phyloP scores from a whole-genome alignment of 768 basidiomycete species.

The Collybia nuda region DNA sequence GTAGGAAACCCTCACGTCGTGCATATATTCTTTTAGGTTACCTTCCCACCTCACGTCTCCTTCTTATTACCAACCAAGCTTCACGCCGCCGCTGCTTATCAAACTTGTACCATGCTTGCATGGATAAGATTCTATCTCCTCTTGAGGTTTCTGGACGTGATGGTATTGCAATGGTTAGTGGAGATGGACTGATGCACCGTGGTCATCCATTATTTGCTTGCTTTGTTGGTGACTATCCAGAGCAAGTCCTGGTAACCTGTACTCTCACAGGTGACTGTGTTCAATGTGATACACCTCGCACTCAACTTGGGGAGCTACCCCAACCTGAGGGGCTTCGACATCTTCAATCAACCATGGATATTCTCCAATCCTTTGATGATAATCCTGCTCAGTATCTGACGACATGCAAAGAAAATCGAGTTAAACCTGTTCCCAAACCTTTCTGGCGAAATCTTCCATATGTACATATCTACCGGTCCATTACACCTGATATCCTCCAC shows the following conservation, averaged over 20 bases:
- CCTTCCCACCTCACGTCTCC: constrained; percentile 34
- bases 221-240: constrained; percentile 40
- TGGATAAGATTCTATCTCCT: constrained; percentile 15
- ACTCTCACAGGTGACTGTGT: constrained; percentile 21
- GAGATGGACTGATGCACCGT: constrained; percentile 27
- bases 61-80: constrained; percentile 25
- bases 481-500: constrained; percentile 34
- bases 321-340: not conserved
- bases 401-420: not conserved
- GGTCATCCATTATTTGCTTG: constrained; percentile 38
- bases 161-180: constrained; percentile 25
- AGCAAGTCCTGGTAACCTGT: constrained; percentile 36
- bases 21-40: constrained; percentile 39
- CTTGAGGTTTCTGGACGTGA: not conserved
- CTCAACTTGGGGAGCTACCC: constrained; percentile 13
- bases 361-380: not conserved
- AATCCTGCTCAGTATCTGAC: not conserved
- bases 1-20: constrained; percentile 31
- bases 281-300: constrained; percentile 13
- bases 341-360: not conserved
- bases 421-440: constrained; percentile 3
- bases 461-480: constrained; percentile 19
- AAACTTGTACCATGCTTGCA: constrained; percentile 37
- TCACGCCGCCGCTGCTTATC: constrained; percentile 19
- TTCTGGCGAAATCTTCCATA: constrained; percentile 29